Conservation (phyloP, 2,329 filamentous ascomycete genomes). For the Aspergillus unguis region DNA sequence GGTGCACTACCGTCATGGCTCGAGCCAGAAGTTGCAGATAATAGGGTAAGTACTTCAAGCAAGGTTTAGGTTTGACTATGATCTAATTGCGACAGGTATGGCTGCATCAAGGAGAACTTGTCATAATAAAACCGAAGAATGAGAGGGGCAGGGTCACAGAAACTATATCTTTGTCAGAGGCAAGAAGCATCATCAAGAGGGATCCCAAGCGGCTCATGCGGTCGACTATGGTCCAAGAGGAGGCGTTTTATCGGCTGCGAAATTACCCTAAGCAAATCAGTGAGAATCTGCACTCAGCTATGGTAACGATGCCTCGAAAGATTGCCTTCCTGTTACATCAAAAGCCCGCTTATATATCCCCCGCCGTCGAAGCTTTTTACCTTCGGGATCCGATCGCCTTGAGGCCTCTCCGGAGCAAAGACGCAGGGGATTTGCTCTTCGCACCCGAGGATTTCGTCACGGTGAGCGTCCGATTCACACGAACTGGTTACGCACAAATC, state of each 20-base stretch:
- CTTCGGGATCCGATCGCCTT: conserved; percentile 77
- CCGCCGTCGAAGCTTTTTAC: conserved; percentile 89
- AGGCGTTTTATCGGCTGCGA: conserved; percentile 83
- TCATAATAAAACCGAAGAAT: conserved; percentile 62
- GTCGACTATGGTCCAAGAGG: conserved; percentile 72
- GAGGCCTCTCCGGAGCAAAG: conserved; percentile 61
- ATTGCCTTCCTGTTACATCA: conserved; percentile 75
- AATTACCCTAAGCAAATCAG: conserved; percentile 77
- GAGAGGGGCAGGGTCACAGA: conserved; percentile 42
- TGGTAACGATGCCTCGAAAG: conserved; percentile 73
- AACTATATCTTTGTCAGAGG: conserved; percentile 61
- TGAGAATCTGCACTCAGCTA: conserved; percentile 71
- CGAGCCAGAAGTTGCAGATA: conserved; percentile 81
- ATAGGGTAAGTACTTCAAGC: conserved; percentile 53
- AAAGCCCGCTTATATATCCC: conserved; percentile 71
- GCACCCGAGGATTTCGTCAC: conserved; percentile 75
- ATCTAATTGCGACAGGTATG: conserved; percentile 58
- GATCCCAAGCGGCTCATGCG: conserved; percentile 61
- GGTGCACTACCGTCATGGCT: conserved; percentile 85
- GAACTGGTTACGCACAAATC: conserved; percentile 84
- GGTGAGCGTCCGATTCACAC: conserved; percentile 77
- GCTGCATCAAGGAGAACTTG: conserved; percentile 74
- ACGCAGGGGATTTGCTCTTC: conserved; percentile 59
- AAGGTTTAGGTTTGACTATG: not conserved
- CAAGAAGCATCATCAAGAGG: conserved; percentile 58